Base-by-base conservation (phyloP, 1,139 yeast species). In the Suhomyces bribrorum region DNA sequence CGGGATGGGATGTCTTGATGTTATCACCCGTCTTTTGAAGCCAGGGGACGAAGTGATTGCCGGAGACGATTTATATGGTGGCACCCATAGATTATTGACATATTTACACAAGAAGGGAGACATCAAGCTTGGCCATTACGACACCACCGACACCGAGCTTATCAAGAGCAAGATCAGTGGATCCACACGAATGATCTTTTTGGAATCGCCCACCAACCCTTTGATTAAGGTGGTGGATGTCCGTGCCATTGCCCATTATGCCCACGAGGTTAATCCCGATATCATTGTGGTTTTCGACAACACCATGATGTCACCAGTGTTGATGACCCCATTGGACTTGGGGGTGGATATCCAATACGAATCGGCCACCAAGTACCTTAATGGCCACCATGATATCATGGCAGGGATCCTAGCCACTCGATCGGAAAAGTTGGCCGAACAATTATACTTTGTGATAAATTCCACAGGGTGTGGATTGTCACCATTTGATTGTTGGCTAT, bases 311-410 rank as follows among this genome's bases (percentile, higher is more conserved):
- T 83, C 95, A 13, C 97, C 97, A 4, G 63, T 89, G 41, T 73
- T 84, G 54, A 83, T 87, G 83, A 75, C 85, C 12, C 97, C 97
- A 2, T 73, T 89, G 50, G 87, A 84, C 49, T 74, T 85, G 50
- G 95, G 94, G 12, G 94, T 83, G 23, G 97, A 89, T 59, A 85
- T 89, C 45, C 95, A 87, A 41, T 89, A 89, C 61, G 97, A 89
- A 60, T 83, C 92, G 12, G 97, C 95, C 13, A 89, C 97, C 41
- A 89, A 89, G 63, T 89, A 86, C 57, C 70, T 89, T 48, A 86
- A 88, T 55, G 97, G 97, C 8, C 97, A 89, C 61, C 97, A 89
- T 61, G 97, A 89, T 61, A 80, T 89, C 53, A 89, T 89, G 97
- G 96, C 96, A 13, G 97, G 97, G 39, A 81, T 86, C 14, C 71